phyloP scores from a whole-genome alignment of 2,329 filamentous ascomycete species.

The Metarhizium rileyi region DNA sequence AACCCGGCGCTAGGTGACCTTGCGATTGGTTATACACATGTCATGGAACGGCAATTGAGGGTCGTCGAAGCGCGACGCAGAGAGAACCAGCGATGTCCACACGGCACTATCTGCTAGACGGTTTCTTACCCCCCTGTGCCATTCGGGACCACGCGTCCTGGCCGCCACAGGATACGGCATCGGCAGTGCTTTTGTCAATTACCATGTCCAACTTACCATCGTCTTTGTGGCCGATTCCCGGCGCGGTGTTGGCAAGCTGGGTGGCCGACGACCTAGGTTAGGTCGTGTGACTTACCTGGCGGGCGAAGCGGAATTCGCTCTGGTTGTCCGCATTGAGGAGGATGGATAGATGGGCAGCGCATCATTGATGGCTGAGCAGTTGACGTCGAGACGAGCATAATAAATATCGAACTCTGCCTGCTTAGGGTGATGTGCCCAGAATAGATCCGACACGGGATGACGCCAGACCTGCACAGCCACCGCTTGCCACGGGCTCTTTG shows the following conservation, averaged over 20 bases:
- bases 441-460: conserved; percentile 31
- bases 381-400: too few species aligned
- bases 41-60: conserved; percentile 28
- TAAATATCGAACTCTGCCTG: too few species aligned
- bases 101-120: conserved; percentile 26
- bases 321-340: too few species aligned
- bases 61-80: conserved; percentile 29
- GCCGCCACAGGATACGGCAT: conserved; percentile 38
- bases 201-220: conserved; percentile 28
- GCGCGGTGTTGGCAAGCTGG: conserved; percentile 15
- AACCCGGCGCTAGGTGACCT: neutral
- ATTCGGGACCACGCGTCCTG: conserved; percentile 27
- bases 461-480: too few species aligned
- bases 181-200: conserved; percentile 40
- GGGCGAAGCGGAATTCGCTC: too few species aligned
- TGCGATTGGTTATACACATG: neutral
- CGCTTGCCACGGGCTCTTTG: too few species aligned
- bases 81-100: conserved; percentile 42
- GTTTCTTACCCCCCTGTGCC: conserved; percentile 24
- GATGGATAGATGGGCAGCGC: too few species aligned
- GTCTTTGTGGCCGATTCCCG: neutral
- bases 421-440: conserved; percentile 31
- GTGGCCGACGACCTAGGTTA: too few species aligned
- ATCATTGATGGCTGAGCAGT: conserved; percentile 42
- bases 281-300: too few species aligned